Evolutionary conservation across 768 basidiomycete species (phyloP).

Genomic region (button mushroom (Agaricus bisporus)): DNA sequence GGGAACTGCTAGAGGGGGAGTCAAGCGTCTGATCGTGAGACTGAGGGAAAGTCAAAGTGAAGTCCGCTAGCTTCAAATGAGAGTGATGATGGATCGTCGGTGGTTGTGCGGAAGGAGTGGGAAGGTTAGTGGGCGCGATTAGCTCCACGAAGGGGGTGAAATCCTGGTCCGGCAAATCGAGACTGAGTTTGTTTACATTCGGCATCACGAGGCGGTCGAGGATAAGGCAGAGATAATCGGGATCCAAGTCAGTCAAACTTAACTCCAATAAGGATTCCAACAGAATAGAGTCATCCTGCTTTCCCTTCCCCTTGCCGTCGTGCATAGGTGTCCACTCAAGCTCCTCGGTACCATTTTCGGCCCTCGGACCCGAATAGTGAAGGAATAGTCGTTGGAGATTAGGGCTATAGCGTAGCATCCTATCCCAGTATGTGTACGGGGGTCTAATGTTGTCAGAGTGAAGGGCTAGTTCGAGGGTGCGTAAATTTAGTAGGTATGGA

Average conservation of each 20-base stretch:
- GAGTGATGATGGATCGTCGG: slow-evolving; percentile 1
- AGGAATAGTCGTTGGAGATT: slow-evolving; percentile 40
- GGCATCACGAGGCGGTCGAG: slow-evolving; percentile 43
- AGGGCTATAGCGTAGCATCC: slow-evolving; percentile 46
- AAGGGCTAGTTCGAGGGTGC: slow-evolving; percentile 51
- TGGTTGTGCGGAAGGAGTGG: slow-evolving; percentile 1
- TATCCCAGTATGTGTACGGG: slow-evolving; percentile 46
- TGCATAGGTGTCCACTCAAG: slow-evolving; percentile 26
- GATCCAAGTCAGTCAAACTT: slow-evolving; percentile 49
- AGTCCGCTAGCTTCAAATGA: neutral
- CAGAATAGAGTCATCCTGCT: slow-evolving; percentile 17
- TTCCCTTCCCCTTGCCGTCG: slow-evolving; percentile 18
- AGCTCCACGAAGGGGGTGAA: slow-evolving; percentile 41
- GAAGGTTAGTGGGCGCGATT: slow-evolving; percentile 19
- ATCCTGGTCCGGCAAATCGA: slow-evolving; percentile 53
- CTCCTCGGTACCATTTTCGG: slow-evolving; percentile 26
- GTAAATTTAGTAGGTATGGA: slow-evolving; percentile 43
- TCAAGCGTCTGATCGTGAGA: neutral
- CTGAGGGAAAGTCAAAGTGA: neutral
- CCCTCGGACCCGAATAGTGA: slow-evolving; percentile 53
- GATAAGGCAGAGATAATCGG: slow-evolving; percentile 42
- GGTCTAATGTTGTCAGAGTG: slow-evolving; percentile 56
- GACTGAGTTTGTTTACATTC: slow-evolving; percentile 33
- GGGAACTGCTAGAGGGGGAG: neutral
- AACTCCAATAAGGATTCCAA: slow-evolving; percentile 38